phyloP scores from a whole-genome alignment of 1,139 yeast species.

The Taphrina deformans region DNA sequence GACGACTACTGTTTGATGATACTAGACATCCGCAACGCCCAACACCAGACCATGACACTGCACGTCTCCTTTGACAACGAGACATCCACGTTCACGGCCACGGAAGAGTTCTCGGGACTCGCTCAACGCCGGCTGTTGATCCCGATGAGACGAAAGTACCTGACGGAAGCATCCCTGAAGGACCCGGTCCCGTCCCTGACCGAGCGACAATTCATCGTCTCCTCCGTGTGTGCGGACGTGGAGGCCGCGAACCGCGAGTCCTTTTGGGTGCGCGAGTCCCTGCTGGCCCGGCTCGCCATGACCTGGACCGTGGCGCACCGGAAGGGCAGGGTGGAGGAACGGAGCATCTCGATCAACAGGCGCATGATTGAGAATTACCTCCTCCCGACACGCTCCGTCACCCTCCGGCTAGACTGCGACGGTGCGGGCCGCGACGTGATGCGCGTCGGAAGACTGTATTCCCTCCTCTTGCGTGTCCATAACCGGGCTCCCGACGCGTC shows the following conservation, averaged over 20 bases:
- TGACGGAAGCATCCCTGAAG: slow-evolving; percentile 51
- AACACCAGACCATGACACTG: slow-evolving; percentile 52
- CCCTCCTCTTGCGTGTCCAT: not conserved
- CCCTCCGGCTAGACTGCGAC: not conserved
- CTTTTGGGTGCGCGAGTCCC: slow-evolving; percentile 77
- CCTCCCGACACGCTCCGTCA: not conserved
- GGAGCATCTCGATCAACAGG: not conserved
- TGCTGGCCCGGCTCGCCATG: slow-evolving; percentile 62
- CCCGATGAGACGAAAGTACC: slow-evolving; percentile 62
- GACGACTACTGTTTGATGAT: slow-evolving; percentile 61
- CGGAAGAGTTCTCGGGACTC: slow-evolving; percentile 40
- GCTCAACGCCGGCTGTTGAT: slow-evolving; percentile 60
- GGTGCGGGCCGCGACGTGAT: not conserved
- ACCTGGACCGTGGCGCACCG: slow-evolving; percentile 52
- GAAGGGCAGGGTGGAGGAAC: not conserved
- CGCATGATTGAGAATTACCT: slow-evolving; percentile 18
- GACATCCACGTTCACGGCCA: slow-evolving; percentile 38
- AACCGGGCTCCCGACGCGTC: not conserved
- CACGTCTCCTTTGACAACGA: slow-evolving; percentile 37
- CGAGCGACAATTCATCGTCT: slow-evolving; percentile 69
- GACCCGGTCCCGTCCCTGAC: slow-evolving; percentile 72
- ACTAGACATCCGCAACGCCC: slow-evolving; percentile 68
- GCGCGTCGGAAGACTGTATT: not conserved
- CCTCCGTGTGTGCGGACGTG: slow-evolving; percentile 45
- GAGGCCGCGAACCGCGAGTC: slow-evolving; percentile 54